Conservation (phyloP, 441 rosid species). For the Capsella rubella region DNA sequence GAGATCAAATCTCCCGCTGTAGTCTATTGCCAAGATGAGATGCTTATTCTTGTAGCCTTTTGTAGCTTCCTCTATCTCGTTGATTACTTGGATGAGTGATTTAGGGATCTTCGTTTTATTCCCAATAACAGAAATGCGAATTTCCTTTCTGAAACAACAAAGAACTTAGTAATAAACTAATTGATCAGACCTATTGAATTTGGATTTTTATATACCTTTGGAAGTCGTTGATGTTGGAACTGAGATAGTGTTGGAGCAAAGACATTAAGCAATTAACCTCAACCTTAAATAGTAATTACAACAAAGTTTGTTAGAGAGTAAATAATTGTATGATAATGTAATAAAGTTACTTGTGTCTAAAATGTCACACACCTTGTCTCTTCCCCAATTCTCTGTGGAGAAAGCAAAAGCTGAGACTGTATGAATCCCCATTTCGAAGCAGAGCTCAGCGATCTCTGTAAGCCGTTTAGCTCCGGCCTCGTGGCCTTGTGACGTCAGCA, state of each 20-base stretch:
- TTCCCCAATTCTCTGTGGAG: slow-evolving; percentile 48
- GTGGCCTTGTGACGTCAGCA: slow-evolving; percentile 39
- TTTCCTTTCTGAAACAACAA: slow-evolving; percentile 12
- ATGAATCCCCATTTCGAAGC: slow-evolving; percentile 32
- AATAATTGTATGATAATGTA: background rate
- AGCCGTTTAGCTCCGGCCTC: slow-evolving; percentile 34
- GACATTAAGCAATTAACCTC: slow-evolving; percentile 48
- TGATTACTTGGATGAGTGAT: slow-evolving; percentile 7
- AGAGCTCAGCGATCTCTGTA: slow-evolving; percentile 15
- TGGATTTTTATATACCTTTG: too few species aligned
- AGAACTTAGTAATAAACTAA: background rate
- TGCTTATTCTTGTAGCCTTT: slow-evolving; percentile 31
- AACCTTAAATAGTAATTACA: background rate
- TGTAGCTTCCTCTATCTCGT: slow-evolving; percentile 31
- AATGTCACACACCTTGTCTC: slow-evolving; percentile 36
- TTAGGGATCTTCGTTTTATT: slow-evolving; percentile 2
- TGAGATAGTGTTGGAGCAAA: slow-evolving; percentile 40
- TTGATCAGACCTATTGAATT: background rate
- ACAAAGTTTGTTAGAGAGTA: background rate
- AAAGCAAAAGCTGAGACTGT: slow-evolving; percentile 44
- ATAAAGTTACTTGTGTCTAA: background rate
- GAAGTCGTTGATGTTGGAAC: slow-evolving; percentile 25
- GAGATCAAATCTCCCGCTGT: slow-evolving; percentile 44
- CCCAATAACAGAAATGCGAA: slow-evolving; percentile 29
- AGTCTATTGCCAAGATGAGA: slow-evolving; percentile 44